phyloP scores from a whole-genome alignment of 495 filamentous ascomycete species.

The Thozetella sp. region DNA sequence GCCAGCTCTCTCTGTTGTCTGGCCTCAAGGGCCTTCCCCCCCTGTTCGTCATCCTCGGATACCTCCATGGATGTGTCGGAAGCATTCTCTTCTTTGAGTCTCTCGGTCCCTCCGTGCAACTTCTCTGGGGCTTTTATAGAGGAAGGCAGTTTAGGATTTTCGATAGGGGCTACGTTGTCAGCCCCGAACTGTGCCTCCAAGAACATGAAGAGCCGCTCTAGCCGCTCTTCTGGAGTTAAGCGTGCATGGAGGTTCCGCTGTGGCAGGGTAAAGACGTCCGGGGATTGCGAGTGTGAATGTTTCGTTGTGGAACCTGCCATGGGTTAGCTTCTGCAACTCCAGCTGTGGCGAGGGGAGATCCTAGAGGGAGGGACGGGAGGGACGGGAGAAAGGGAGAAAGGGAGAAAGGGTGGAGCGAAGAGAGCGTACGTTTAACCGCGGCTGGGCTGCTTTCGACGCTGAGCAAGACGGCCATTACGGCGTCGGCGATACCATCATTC shows the following conservation, averaged over 20 bases:
- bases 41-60: conserved; percentile 36
- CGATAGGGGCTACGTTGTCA: conserved; percentile 72
- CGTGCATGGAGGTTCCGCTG: conserved; percentile 71
- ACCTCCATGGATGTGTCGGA: conserved; percentile 40
- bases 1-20: conserved; percentile 57
- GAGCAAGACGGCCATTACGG: conserved; percentile 87
- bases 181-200: conserved; percentile 94
- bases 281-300: conserved; percentile 59
- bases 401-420: background rate
- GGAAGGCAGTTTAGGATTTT: conserved; percentile 58
- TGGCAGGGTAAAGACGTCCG: conserved; percentile 37
- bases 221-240: conserved; percentile 69
- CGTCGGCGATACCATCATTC: conserved; percentile 96
- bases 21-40: conserved; percentile 32
- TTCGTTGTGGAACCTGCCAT: conserved; percentile 49
- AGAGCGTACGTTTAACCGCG: conserved; percentile 81
- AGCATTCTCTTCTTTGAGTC: conserved; percentile 20
- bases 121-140: conserved; percentile 31
- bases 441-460: conserved; percentile 91
- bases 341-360: background rate
- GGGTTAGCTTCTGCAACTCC: conserved; percentile 13
- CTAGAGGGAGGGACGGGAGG: too few species aligned
- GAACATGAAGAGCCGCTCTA: conserved; percentile 88
- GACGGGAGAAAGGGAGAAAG: background rate
- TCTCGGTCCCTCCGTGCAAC: conserved; percentile 4